phyloP scores from a whole-genome alignment of 345 rosid species.

The Pseudoturritis turrita region DNA sequence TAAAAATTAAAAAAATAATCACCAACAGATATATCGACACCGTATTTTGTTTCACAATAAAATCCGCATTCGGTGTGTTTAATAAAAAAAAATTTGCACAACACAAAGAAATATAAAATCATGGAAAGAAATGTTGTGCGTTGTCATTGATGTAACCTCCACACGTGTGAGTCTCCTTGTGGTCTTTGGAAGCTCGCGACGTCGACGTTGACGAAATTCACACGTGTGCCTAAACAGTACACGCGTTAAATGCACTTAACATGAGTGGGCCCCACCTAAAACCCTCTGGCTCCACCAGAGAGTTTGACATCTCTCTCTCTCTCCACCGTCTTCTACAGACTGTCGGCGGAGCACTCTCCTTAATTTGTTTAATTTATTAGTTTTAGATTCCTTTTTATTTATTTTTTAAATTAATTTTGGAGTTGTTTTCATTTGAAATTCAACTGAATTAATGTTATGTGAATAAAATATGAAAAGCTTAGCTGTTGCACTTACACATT shows the following conservation, averaged over 20 bases:
- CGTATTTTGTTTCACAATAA: no score
- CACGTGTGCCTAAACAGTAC: conserved; percentile 25
- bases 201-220: conserved; percentile 20
- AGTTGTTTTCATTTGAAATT: neutral
- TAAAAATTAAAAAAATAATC: no score
- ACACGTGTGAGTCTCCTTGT: conserved; percentile 26
- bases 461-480: conserved; percentile 24
- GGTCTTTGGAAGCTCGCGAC: conserved; percentile 1
- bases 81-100: neutral
- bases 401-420: neutral
- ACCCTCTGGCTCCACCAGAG: conserved; percentile 29
- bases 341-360: conserved; percentile 33
- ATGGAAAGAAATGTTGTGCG: neutral
- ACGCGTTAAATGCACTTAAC: conserved; percentile 18
- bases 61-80: no score
- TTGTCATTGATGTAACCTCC: conserved; percentile 4
- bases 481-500: conserved; percentile 33
- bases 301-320: conserved; percentile 15
- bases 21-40: no score
- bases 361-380: neutral
- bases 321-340: conserved; percentile 23
- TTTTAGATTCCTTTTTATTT: neutral
- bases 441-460: neutral
- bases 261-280: neutral
- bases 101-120: neutral